Percentiles rank a stretch among this genome's conserved stretches.
Conservation (phyloP, 1,139 yeast species). For the Blastobotrys elegans region DNA sequence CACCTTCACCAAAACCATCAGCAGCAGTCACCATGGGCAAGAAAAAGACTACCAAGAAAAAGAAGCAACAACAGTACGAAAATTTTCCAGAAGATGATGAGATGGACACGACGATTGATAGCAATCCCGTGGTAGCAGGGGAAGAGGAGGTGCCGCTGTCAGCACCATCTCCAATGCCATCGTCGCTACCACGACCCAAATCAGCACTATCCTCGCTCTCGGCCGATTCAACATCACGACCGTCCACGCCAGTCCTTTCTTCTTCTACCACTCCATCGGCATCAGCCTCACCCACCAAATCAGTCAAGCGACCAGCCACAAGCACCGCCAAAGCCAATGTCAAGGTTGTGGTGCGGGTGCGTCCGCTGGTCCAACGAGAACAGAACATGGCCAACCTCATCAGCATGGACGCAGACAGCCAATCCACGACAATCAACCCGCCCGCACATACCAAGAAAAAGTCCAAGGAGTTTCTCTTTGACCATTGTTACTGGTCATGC, state of each 20-base stretch:
- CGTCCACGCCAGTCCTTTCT: not conserved
- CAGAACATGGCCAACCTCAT: constrained; percentile 25
- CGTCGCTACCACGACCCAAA: constrained; percentile 7
- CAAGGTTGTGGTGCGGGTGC: constrained; percentile 37
- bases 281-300: constrained; percentile 2
- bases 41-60: constrained; percentile 5
- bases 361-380: constrained; percentile 36
- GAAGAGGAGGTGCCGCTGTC: not conserved
- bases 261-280: constrained; percentile 3
- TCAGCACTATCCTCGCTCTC: constrained; percentile 5
- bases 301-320: not conserved
- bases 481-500: constrained; percentile 57
- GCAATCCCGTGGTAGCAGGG: no score
- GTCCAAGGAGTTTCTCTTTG: constrained; percentile 45
- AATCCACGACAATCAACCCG: constrained; percentile 25
- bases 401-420: constrained; percentile 24
- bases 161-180: not conserved
- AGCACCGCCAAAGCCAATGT: constrained; percentile 31
- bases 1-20: constrained; percentile 1
- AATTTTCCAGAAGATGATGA: not conserved
- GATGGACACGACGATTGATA: not conserved
- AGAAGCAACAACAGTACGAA: not conserved
- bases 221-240: not conserved
- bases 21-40: constrained; percentile 6
- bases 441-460: not conserved